phyloP scores from a whole-genome alignment of 352 stramenopile genomes.

The Phytophthora megakarya region DNA sequence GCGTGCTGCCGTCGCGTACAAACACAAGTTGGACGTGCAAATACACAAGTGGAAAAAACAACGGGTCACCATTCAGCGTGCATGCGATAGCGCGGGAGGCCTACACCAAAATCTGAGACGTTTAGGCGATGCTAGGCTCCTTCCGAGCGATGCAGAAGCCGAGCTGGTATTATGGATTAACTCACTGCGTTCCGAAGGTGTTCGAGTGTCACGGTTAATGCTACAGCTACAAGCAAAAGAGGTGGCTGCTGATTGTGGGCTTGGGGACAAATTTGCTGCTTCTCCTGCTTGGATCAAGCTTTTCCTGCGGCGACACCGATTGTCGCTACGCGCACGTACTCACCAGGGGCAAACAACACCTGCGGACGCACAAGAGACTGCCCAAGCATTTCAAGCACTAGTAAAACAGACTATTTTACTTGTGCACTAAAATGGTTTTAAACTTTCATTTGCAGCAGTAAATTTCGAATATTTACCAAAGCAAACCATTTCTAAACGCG shows the following conservation, averaged over 20 bases:
- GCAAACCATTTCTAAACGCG: constrained; percentile 6
- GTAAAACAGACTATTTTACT: background rate
- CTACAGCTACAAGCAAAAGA: background rate
- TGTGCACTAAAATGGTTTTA: background rate
- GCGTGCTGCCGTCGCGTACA: too few relatives aligned
- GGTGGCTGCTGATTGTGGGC: background rate
- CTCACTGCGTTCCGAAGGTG: background rate
- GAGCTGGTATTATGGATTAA: background rate
- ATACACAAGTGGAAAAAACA: constrained; percentile 1
- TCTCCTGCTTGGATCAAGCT: background rate
- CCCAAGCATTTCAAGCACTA: background rate
- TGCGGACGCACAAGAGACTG: background rate
- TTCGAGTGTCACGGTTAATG: background rate
- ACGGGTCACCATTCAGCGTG: background rate
- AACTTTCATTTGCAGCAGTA: background rate
- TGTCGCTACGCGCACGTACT: background rate
- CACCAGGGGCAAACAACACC: constrained; percentile 4
- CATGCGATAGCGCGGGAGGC: background rate
- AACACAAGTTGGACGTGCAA: constrained; percentile 5
- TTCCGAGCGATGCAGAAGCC: background rate
- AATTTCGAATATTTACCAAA: background rate
- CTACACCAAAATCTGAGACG: background rate
- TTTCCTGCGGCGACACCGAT: background rate
- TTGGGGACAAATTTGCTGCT: background rate
- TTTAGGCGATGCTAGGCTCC: too few relatives aligned